Evolutionary conservation across 805 yeast species (phyloP).

Genomic region (Wickerhamiella allomyrinae): DNA sequence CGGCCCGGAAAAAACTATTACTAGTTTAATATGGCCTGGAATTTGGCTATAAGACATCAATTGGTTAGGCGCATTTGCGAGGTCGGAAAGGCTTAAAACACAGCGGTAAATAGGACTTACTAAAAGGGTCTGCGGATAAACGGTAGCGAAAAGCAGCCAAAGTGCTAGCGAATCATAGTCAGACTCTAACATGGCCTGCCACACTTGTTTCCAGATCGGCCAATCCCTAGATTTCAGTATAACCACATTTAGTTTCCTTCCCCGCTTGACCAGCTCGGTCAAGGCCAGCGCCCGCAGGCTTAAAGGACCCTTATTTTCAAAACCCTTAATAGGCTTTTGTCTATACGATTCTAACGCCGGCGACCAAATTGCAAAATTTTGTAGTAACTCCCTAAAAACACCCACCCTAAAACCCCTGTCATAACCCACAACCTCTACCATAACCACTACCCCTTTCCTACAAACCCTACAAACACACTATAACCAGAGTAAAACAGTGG

Average conservation of each 20-base stretch:
- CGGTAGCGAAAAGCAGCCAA: conserved; percentile 5
- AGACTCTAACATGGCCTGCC: not conserved
- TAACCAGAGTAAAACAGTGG: too few species aligned
- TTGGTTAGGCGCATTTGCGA: not conserved
- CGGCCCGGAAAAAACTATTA: not conserved
- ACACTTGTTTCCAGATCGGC: conserved; percentile 2
- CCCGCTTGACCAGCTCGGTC: not conserved
- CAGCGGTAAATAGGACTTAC: not conserved
- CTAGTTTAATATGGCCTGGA: not conserved
- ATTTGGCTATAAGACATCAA: not conserved
- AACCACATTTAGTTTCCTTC: not conserved
- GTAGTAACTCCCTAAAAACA: too few species aligned
- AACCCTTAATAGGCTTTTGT: not conserved
- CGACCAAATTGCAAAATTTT: conserved; percentile 1
- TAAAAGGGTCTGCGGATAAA: not conserved
- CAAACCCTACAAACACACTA: too few species aligned
- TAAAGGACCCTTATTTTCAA: not conserved
- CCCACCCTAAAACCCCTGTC: too few species aligned
- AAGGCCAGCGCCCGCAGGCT: not conserved
- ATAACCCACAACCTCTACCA: too few species aligned
- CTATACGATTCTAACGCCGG: not conserved
- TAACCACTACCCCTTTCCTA: too few species aligned
- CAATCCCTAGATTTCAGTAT: not conserved
- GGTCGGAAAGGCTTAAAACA: not conserved
- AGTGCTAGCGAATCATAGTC: conserved; percentile 1